phyloP scores from a whole-genome alignment of 495 filamentous ascomycete species.

The Astrothelium macrocarpum region DNA sequence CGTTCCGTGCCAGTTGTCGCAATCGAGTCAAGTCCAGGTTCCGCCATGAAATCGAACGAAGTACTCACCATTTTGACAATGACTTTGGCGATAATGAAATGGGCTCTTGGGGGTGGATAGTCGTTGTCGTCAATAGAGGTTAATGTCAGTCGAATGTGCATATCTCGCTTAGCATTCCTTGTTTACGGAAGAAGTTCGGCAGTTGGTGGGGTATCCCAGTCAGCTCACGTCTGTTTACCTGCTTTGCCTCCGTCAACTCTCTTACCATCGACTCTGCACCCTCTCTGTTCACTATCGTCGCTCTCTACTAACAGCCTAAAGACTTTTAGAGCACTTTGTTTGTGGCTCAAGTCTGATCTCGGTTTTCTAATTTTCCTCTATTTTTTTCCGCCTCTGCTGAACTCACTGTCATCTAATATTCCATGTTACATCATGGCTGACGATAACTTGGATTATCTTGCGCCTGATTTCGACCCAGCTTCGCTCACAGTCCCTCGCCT shows the following conservation, averaged over 20 bases:
- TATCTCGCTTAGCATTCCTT: background rate
- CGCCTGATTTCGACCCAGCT: conserved; percentile 71
- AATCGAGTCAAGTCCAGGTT: background rate
- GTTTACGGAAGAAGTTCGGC: background rate
- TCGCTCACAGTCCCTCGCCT: conserved; percentile 76
- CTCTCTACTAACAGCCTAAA: background rate
- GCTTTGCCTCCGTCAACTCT: background rate
- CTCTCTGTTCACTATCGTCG: background rate
- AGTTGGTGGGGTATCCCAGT: background rate
- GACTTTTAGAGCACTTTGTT: background rate
- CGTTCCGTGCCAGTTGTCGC: background rate
- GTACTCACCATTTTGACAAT: background rate
- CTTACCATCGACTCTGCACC: background rate
- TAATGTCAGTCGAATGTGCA: background rate
- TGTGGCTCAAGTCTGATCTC: background rate
- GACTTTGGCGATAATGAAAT: background rate
- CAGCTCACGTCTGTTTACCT: background rate
- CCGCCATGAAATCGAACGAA: background rate
- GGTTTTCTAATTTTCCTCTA: background rate
- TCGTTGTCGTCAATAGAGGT: background rate
- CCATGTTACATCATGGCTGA: background rate
- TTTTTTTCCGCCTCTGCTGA: background rate
- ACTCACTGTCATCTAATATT: background rate
- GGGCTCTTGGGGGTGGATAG: background rate
- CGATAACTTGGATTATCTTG: conserved; percentile 57